Evolutionary conservation across 768 basidiomycete genomes (phyloP).

Genomic region (Paxillus involutus): DNA sequence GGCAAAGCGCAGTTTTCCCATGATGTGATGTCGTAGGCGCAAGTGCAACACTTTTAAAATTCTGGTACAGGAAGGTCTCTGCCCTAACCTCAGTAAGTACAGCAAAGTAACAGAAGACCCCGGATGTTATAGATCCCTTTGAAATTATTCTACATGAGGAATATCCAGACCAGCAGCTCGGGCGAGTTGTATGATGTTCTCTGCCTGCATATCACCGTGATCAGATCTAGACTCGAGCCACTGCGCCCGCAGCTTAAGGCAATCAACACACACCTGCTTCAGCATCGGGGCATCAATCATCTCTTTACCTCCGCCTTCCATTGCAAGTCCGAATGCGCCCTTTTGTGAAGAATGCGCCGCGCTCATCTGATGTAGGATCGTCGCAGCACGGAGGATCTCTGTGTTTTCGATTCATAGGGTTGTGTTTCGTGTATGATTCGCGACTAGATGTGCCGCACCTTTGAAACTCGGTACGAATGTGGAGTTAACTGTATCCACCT

Average conservation of each 20-base stretch:
- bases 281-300: constrained; percentile 95
- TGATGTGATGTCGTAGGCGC: no score
- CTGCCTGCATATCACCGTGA: constrained; percentile 34
- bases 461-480: constrained; percentile 74
- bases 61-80: no score
- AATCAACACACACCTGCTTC: constrained; percentile 50
- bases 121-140: not conserved
- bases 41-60: no score
- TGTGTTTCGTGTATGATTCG: not conserved
- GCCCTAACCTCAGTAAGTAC: no score
- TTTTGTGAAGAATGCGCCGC: constrained; percentile 48
- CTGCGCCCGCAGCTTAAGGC: not conserved
- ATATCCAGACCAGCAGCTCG: constrained; percentile 54
- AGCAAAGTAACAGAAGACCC: no score
- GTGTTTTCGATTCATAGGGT: constrained; percentile 2
- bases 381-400: constrained; percentile 79
- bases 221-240: not conserved
- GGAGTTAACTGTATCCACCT: constrained; percentile 74
- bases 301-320: constrained; percentile 53
- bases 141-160: constrained; percentile 37
- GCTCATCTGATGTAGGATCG: constrained; percentile 68
- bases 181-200: constrained; percentile 53
- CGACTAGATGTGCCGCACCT: constrained; percentile 41
- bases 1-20: no score
- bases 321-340: constrained; percentile 76